phyloP scores from a whole-genome alignment of 2,329 filamentous ascomycete species.

The Bipolaris gigantea region DNA sequence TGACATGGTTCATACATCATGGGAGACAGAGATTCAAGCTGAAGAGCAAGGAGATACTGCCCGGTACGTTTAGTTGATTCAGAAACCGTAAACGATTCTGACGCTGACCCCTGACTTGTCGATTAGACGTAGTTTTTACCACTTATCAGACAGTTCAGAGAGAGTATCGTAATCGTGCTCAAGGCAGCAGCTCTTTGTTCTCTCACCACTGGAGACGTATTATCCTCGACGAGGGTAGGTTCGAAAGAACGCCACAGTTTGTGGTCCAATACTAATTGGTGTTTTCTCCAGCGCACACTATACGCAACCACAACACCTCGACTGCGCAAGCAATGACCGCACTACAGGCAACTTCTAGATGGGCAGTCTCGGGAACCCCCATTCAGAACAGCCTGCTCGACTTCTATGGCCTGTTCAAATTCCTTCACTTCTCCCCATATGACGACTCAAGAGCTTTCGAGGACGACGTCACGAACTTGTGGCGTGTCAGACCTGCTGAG shows the following conservation, averaged over 20 bases:
- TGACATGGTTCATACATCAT: background rate
- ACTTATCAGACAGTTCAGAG: background rate
- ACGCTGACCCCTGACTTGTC: background rate
- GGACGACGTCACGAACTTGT: conserved; percentile 43
- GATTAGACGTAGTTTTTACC: background rate
- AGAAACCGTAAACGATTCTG: background rate
- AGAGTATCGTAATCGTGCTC: background rate
- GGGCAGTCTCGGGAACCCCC: conserved; percentile 57
- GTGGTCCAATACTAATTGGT: background rate
- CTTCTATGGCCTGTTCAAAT: conserved; percentile 19
- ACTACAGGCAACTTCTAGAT: conserved; percentile 50
- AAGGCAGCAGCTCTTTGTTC: background rate
- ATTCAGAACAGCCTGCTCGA: conserved; percentile 25
- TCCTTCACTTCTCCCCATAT: conserved; percentile 19
- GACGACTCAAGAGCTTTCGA: conserved; percentile 45
- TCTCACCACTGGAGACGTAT: background rate
- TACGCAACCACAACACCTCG: conserved; percentile 31
- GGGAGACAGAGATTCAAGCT: background rate
- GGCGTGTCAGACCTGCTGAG: conserved; percentile 43
- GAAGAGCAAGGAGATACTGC: background rate
- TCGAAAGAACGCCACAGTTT: background rate
- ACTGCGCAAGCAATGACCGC: conserved; percentile 33
- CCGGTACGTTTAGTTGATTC: background rate
- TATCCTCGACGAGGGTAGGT: background rate
- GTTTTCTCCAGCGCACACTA: conserved; percentile 6